These are phyloP conservation scores for Hypoxylon sp. DNA, from an alignment of 2,329 filamentous ascomycete genomes.

Conservation along the genomic window DNA sequence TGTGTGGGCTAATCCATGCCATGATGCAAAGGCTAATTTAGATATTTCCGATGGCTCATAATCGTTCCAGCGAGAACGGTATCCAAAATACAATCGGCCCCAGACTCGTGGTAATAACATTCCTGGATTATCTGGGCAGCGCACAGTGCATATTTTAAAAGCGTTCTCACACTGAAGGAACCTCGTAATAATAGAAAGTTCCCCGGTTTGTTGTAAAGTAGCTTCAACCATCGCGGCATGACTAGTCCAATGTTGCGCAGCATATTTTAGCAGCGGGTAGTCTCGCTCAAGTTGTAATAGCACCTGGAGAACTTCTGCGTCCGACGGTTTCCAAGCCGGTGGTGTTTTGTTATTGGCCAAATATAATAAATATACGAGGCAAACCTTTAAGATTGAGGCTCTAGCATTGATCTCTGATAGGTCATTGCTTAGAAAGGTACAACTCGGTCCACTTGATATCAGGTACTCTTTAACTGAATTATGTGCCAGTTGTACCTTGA, in stretches of 20 bases:
- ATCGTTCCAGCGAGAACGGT: too few species aligned
- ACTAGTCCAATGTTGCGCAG: background rate
- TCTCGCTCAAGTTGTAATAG: too few species aligned
- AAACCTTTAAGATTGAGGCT: conserved; percentile 1
- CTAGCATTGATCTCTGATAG: conserved; percentile 4
- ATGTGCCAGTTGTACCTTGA: conserved; percentile 50
- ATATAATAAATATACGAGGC: background rate
- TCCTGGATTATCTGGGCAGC: too few species aligned
- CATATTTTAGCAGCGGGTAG: too few species aligned
- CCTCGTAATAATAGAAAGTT: background rate
- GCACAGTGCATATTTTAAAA: background rate
- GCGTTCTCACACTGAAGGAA: background rate
- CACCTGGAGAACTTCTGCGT: too few species aligned
- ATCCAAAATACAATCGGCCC: too few species aligned
- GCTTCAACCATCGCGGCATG: background rate
- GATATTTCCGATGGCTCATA: background rate
- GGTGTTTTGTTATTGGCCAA: background rate
- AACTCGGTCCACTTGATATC: conserved; percentile 41
- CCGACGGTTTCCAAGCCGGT: too few species aligned
- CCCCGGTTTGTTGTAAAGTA: background rate
- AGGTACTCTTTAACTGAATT: conserved; percentile 54
- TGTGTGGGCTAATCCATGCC: background rate
- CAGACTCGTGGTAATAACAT: too few species aligned
- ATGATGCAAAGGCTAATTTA: background rate
- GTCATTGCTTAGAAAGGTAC: background rate